Conservation (phyloP, 805 yeast species). For the Blastobotrys attinorum region DNA sequence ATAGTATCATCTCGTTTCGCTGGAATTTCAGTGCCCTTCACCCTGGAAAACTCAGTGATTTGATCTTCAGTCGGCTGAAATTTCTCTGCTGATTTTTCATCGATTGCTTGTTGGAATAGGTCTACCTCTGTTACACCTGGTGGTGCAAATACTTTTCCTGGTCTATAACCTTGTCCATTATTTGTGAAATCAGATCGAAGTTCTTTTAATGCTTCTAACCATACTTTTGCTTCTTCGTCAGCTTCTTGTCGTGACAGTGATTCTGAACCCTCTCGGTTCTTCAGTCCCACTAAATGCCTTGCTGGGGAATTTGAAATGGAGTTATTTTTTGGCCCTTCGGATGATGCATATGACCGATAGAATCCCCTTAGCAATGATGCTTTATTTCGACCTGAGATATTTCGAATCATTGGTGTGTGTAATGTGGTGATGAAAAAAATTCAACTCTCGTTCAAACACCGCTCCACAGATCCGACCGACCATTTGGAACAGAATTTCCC, state of each 20-base stretch:
- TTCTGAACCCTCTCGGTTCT: constrained; percentile 4
- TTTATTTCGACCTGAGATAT: no score
- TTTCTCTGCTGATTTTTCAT: constrained; percentile 12
- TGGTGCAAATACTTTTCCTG: constrained; percentile 35
- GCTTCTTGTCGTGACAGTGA: constrained; percentile 21
- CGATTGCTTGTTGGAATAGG: constrained; percentile 24
- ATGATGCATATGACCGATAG: no score
- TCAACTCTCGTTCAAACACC: no score
- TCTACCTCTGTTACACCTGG: constrained; percentile 32
- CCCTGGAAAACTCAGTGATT: constrained; percentile 42
- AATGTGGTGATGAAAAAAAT: no score
- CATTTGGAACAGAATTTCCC: no score
- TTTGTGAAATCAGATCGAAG: constrained; percentile 33
- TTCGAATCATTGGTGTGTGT: no score
- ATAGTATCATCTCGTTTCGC: constrained; percentile 58
- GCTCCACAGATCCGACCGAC: no score
- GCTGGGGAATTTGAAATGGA: constrained; percentile 12
- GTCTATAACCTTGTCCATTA: constrained; percentile 29
- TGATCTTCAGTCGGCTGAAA: constrained; percentile 55
- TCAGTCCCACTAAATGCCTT: constrained; percentile 16
- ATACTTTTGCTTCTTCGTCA: constrained; percentile 33
- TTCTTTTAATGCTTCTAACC: constrained; percentile 36
- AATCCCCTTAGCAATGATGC: no score
- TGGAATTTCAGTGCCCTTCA: constrained; percentile 52
- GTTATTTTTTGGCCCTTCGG: no score